A percentile compares a stretch with the other conserved stretches of the same genome.
phyloP scores from a whole-genome alignment of 768 basidiomycete genomes.

The Lentinula raphanica region DNA sequence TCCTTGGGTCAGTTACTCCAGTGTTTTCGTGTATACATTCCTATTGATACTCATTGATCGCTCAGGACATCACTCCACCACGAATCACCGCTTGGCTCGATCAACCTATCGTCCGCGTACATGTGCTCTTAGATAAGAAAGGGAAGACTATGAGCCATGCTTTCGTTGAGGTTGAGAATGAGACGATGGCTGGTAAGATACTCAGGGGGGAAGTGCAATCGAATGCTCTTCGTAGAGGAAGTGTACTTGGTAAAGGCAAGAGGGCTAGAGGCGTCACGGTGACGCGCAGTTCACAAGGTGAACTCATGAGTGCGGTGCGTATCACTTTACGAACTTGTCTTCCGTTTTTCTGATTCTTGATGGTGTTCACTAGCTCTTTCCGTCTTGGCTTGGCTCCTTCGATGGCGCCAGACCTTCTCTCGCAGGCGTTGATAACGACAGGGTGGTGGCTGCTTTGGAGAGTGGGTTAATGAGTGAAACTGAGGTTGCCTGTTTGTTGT shows the following conservation, averaged over 20 bases:
- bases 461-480: constrained; percentile 60
- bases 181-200: constrained; percentile 59
- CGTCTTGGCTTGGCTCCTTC: constrained; percentile 74
- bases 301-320: constrained; percentile 75
- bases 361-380: constrained; percentile 55
- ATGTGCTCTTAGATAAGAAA: constrained; percentile 74
- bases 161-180: constrained; percentile 66
- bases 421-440: constrained; percentile 53
- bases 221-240: constrained; percentile 26
- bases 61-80: constrained; percentile 78
- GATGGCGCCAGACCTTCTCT: constrained; percentile 65
- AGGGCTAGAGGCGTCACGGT: constrained; percentile 81
- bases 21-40: background rate
- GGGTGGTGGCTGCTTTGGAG: constrained; percentile 55
- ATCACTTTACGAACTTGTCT: background rate
- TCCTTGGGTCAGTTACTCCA: constrained; percentile 67
- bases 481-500: constrained; percentile 61
- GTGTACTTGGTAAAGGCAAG: constrained; percentile 71
- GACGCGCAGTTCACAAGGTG: constrained; percentile 73
- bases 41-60: background rate
- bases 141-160: constrained; percentile 86
- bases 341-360: background rate
- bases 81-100: constrained; percentile 65
- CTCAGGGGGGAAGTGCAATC: constrained; percentile 44
- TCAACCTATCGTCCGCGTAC: constrained; percentile 64